A percentile compares a stretch with the other conserved stretches of the same genome.
phyloP scores from a whole-genome alignment of 1,284 basidiomycete species.

The Trichosporon ovoides region DNA sequence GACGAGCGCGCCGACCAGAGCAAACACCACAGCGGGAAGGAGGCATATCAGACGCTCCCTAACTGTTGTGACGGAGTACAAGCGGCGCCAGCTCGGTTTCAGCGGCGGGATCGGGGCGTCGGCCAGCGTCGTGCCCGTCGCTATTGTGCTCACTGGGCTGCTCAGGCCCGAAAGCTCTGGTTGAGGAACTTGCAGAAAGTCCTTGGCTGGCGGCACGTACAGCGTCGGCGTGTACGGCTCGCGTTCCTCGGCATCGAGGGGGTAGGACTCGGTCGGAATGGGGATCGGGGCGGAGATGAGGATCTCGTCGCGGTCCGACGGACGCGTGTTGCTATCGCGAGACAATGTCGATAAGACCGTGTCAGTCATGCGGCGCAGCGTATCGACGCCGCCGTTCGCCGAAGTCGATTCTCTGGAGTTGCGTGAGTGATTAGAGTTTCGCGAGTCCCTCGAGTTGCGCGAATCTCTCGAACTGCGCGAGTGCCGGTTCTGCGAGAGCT shows the following conservation, averaged over 20 bases:
- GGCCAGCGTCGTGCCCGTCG: background rate
- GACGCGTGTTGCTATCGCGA: background rate
- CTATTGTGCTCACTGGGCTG: too few relatives aligned
- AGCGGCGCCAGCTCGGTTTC: conserved; percentile 55
- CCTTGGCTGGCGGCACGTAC: too few relatives aligned
- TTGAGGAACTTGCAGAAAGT: background rate
- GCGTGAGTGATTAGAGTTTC: too few relatives aligned
- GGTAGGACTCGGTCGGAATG: background rate
- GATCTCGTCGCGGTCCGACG: background rate
- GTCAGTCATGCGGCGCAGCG: background rate
- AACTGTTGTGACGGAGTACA: conserved; percentile 62
- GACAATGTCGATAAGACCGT: background rate
- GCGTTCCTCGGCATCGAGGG: background rate
- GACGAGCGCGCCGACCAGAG: conserved; percentile 66
- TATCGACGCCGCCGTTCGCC: background rate
- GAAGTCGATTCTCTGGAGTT: background rate
- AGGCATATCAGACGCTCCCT: conserved; percentile 56
- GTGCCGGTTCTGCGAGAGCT: background rate
- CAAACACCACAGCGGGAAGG: conserved; percentile 67
- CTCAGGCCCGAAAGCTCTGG: too few relatives aligned
- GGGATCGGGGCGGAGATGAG: background rate
- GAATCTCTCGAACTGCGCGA: too few relatives aligned
- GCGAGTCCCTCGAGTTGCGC: too few relatives aligned
- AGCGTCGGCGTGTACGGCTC: too few relatives aligned
- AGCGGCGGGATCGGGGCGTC: conserved; percentile 34